Percentiles rank a stretch among this genome's conserved stretches.
Conservation (phyloP, 768 basidiomycete genomes). For the Sistotremastrum suecicum region DNA sequence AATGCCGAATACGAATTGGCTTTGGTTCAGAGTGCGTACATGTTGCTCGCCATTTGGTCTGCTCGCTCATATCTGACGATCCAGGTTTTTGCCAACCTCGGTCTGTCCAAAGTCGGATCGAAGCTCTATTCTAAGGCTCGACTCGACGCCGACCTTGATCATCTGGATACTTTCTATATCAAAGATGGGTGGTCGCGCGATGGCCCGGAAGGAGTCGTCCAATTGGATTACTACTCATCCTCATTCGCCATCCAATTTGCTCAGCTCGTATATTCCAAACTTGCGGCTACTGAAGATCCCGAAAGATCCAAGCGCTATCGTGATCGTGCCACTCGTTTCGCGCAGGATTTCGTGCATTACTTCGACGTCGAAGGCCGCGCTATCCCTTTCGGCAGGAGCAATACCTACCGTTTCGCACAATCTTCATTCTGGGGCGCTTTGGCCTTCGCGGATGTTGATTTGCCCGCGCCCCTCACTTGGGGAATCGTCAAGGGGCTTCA, state of each 20-base stretch:
- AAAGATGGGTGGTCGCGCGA: conserved; percentile 66
- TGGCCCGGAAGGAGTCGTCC: conserved; percentile 64
- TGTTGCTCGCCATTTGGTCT: not conserved
- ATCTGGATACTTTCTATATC: conserved; percentile 69
- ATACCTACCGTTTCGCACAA: conserved; percentile 75
- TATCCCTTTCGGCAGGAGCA: conserved; percentile 61
- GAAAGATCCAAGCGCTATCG: conserved; percentile 50
- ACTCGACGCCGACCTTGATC: conserved; percentile 61
- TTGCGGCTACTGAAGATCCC: conserved; percentile 48
- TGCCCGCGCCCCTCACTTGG: conserved; percentile 59
- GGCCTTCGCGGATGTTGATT: conserved; percentile 55
- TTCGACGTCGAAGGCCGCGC: conserved; percentile 63
- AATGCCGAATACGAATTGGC: conserved; percentile 77
- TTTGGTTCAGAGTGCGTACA: conserved; percentile 57
- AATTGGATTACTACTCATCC: conserved; percentile 67
- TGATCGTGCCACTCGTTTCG: conserved; percentile 46
- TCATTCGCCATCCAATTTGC: conserved; percentile 71
- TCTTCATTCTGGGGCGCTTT: conserved; percentile 66
- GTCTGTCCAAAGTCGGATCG: conserved; percentile 48
- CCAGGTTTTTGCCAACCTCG: conserved; percentile 65
- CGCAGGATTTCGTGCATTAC: conserved; percentile 59
- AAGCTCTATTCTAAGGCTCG: conserved; percentile 38
- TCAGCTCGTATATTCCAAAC: conserved; percentile 56
- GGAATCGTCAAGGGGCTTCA: conserved; percentile 62
- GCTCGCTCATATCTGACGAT: not conserved